A percentile compares a stretch with the other conserved stretches of the same genome.
These are phyloP conservation scores for Davidsoniella neocaledoniae DNA, from an alignment of 2,329 filamentous ascomycete genomes.

Conservation along the genomic window DNA sequence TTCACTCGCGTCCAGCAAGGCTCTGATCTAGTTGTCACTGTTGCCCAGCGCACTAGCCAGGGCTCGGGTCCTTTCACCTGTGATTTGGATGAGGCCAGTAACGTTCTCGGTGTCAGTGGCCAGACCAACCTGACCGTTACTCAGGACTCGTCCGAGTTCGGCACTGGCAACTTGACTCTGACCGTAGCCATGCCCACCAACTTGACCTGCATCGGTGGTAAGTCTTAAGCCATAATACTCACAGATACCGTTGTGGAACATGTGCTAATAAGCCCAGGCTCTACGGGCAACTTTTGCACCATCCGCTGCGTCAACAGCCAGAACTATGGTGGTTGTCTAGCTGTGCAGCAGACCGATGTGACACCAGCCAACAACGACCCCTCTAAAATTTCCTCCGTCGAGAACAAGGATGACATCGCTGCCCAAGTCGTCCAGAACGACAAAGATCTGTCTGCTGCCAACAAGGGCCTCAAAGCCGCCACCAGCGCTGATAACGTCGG, in stretches of 20 bases:
- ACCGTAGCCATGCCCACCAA: conserved; percentile 34
- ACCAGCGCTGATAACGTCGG: conserved; percentile 3
- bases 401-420: conserved; percentile 8
- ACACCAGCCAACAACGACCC: conserved; percentile 7
- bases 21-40: conserved; percentile 5
- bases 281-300: conserved; percentile 41
- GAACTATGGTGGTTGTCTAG: conserved; percentile 40
- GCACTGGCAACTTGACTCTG: conserved; percentile 37
- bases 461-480: conserved; percentile 7
- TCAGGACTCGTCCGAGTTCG: conserved; percentile 40
- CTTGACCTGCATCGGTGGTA: conserved; percentile 34
- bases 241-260: too few relatives aligned
- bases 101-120: conserved; percentile 20
- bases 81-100: conserved; percentile 33
- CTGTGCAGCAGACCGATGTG: conserved; percentile 32
- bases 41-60: conserved; percentile 17
- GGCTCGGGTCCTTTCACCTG: conserved; percentile 38
- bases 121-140: conserved; percentile 38
- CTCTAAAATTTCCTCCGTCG: conserved; percentile 1
- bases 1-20: conserved; percentile 9
- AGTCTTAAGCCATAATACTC: conserved; percentile 4
- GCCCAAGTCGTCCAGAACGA: conserved; percentile 10
- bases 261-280: conserved; percentile 18
- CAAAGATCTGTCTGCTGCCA: conserved; percentile 3
- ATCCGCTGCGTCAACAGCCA: conserved; percentile 39